Conservation (phyloP, 2,329 filamentous ascomycete genomes). For the Fusarium albosuccineum region DNA sequence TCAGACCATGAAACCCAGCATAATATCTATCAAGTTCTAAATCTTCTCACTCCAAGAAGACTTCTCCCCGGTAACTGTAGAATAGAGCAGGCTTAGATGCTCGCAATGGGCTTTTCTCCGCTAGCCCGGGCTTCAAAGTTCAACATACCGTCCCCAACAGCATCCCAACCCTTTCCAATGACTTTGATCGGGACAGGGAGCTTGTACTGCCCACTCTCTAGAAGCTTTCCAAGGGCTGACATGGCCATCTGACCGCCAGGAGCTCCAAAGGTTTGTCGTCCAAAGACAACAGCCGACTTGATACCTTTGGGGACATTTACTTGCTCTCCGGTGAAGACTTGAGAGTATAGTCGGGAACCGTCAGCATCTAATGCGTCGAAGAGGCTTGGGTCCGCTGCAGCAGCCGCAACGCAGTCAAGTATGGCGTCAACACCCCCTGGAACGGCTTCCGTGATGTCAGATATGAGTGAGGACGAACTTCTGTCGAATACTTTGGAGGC, state of each 20-base stretch:
- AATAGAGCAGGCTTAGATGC: not conserved
- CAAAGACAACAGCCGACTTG: conserved; percentile 23
- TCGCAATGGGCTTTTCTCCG: conserved; percentile 38
- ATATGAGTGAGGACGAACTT: conserved; percentile 6
- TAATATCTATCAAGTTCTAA: too few species aligned
- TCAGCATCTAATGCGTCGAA: conserved; percentile 15
- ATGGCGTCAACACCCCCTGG: conserved; percentile 36
- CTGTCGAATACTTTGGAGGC: conserved; percentile 27
- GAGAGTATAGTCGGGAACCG: conserved; percentile 32
- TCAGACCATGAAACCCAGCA: too few species aligned
- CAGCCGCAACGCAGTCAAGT: conserved; percentile 38
- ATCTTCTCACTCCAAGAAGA: too few species aligned
- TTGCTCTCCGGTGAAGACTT: conserved; percentile 32
- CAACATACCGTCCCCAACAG: conserved; percentile 20
- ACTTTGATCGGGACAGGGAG: conserved; percentile 28
- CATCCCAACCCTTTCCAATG: conserved; percentile 32
- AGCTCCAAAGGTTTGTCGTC: conserved; percentile 28
- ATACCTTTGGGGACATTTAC: conserved; percentile 23
- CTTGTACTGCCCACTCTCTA: conserved; percentile 28
- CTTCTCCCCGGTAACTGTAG: too few species aligned
- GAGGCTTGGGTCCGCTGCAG: conserved; percentile 14
- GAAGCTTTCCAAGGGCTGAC: conserved; percentile 18
- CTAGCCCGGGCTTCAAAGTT: conserved; percentile 29
- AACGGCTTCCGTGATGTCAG: conserved; percentile 4
- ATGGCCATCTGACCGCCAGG: conserved; percentile 33